Evolutionary conservation across 768 basidiomycete genomes (phyloP).

Genomic region (Goffeauzyma gilvescens): DNA sequence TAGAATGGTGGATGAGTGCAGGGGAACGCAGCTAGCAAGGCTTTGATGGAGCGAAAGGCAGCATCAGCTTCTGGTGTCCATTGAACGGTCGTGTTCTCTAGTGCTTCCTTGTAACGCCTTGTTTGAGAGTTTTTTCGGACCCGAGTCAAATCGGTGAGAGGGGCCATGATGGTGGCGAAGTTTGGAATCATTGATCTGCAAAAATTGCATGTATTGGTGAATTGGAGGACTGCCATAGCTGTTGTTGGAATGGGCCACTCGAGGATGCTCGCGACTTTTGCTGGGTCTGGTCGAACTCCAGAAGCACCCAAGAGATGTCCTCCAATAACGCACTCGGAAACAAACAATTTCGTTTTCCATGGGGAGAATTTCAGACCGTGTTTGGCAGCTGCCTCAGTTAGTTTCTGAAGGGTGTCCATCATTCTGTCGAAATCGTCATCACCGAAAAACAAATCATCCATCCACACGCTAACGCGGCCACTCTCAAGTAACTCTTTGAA

Average conservation of each 20-base stretch:
- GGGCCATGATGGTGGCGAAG: slow-evolving; percentile 31
- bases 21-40: slow-evolving; percentile 27
- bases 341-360: slow-evolving; percentile 32
- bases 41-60: slow-evolving; percentile 30
- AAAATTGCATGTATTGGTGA: slow-evolving; percentile 33
- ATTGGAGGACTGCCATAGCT: slow-evolving; percentile 26
- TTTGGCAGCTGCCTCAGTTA: slow-evolving; percentile 27
- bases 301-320: slow-evolving; percentile 28
- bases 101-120: slow-evolving; percentile 22
- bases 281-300: slow-evolving; percentile 32
- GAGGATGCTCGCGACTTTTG: slow-evolving; percentile 35
- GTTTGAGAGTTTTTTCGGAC: slow-evolving; percentile 13
- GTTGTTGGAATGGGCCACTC: slow-evolving; percentile 27
- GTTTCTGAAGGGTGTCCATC: slow-evolving; percentile 16
- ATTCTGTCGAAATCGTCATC: slow-evolving; percentile 29
- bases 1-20: slow-evolving; percentile 27
- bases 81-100: slow-evolving; percentile 18
- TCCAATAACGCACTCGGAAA: slow-evolving; percentile 33
- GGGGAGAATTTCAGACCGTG: slow-evolving; percentile 33
- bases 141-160: slow-evolving; percentile 27
- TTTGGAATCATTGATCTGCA: slow-evolving; percentile 31
- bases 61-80: slow-evolving; percentile 13
- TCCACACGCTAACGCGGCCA: slow-evolving; percentile 30
- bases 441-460: slow-evolving; percentile 34
- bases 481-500: slow-evolving; percentile 11